A percentile compares a stretch with the other conserved stretches of the same genome.
Conservation (phyloP, 495 filamentous ascomycete genomes). For the Aspergillus cristatus region DNA sequence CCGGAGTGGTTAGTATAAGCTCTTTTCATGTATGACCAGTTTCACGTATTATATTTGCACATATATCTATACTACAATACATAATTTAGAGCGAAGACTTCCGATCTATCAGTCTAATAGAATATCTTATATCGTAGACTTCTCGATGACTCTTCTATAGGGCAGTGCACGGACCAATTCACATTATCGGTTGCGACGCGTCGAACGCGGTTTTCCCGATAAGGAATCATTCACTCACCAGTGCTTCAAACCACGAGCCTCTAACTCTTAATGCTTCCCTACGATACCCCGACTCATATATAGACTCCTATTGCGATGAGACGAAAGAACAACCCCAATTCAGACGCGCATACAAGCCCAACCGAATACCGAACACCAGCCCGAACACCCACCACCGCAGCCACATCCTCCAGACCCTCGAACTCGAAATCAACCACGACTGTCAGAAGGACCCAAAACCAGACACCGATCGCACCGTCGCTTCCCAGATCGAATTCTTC, state of each 20-base stretch:
- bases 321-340: constrained; percentile 11
- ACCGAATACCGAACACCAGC: constrained; percentile 21
- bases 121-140: no score
- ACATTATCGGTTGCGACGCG: constrained; percentile 12
- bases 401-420: constrained; percentile 11
- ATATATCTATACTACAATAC: no score
- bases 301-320: constrained; percentile 25
- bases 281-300: background rate
- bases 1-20: constrained; percentile 50
- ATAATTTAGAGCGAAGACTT: no score
- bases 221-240: constrained; percentile 8
- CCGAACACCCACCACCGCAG: constrained; percentile 11
- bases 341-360: constrained; percentile 9
- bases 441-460: no score
- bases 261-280: constrained; percentile 9
- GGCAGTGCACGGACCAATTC: constrained; percentile 5
- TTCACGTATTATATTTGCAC: no score
- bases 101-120: no score
- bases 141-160: no score
- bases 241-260: background rate
- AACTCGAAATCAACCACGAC: constrained; percentile 3
- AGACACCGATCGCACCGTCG: no score
- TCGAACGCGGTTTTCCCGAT: constrained; percentile 15
- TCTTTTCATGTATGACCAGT: constrained; percentile 1
- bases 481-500: background rate